Conservation (phyloP, 441 rosid genomes). For the Adansonia gregorii region DNA sequence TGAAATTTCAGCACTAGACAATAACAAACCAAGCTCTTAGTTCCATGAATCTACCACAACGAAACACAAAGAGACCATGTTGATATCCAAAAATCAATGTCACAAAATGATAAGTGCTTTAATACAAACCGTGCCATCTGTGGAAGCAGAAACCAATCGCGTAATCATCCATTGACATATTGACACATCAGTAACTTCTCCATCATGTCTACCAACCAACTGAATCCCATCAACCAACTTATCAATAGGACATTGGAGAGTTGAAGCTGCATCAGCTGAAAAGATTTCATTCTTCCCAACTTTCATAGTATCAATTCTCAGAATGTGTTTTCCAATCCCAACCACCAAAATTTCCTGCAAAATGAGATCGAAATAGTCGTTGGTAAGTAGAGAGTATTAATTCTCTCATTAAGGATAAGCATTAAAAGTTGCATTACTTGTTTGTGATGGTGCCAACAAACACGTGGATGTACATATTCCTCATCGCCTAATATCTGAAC, state of each 20-base stretch:
- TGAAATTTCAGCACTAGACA: conserved; percentile 8
- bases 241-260: conserved; percentile 71
- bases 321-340: conserved; percentile 70
- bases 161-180: conserved; percentile 92
- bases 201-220: conserved; percentile 83
- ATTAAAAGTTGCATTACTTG: conserved; percentile 54
- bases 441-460: conserved; percentile 95
- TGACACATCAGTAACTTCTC: conserved; percentile 84
- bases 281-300: conserved; percentile 60
- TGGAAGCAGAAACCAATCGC: conserved; percentile 84
- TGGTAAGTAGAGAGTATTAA: conserved; percentile 6
- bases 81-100: not conserved
- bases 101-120: conserved; percentile 14
- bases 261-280: conserved; percentile 76
- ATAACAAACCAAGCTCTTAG: not conserved
- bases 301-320: conserved; percentile 74
- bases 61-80: not conserved
- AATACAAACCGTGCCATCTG: conserved; percentile 82
- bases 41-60: not conserved
- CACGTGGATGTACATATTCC: conserved; percentile 71
- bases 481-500: conserved; percentile 67
- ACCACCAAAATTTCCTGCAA: conserved; percentile 80
- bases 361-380: not conserved
- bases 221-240: conserved; percentile 75
- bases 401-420: not conserved